A percentile compares a stretch with the other conserved stretches of the same genome.
Conservation (phyloP, 2,329 filamentous ascomycete species). For the Fusarium sp. region DNA sequence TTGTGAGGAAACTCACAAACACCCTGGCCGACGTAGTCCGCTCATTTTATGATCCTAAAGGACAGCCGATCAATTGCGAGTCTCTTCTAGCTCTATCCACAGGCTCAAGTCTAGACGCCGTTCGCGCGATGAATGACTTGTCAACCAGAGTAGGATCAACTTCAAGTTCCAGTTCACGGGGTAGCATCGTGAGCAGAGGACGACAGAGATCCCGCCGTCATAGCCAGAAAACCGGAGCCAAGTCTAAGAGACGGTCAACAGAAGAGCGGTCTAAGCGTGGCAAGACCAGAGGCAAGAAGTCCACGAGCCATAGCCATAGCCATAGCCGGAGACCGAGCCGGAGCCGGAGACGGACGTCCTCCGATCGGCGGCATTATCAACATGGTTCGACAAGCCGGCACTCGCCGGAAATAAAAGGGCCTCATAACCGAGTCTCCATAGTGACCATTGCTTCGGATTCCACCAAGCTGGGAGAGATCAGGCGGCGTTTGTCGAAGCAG, state of each 20-base stretch:
- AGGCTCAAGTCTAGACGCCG: slow-evolving; percentile 58
- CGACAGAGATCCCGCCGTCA: slow-evolving; percentile 27
- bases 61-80: slow-evolving; percentile 55
- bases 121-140: slow-evolving; percentile 60
- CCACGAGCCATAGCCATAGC: slow-evolving; percentile 1
- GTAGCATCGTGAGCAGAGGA: slow-evolving; percentile 33
- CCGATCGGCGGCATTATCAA: slow-evolving; percentile 14
- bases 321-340: background rate
- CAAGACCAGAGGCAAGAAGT: slow-evolving; percentile 25
- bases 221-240: slow-evolving; percentile 10
- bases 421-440: slow-evolving; percentile 39
- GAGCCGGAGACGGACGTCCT: slow-evolving; percentile 4
- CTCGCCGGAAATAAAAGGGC: background rate
- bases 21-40: slow-evolving; percentile 54
- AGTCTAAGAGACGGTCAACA: slow-evolving; percentile 8
- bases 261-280: slow-evolving; percentile 8
- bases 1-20: slow-evolving; percentile 56
- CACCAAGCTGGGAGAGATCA: slow-evolving; percentile 58
- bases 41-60: slow-evolving; percentile 46
- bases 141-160: slow-evolving; percentile 49
- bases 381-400: slow-evolving; percentile 5
- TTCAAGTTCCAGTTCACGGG: slow-evolving; percentile 23
- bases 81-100: slow-evolving; percentile 60
- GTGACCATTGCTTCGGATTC: slow-evolving; percentile 56
- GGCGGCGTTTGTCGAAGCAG: slow-evolving; percentile 34